Conservation (phyloP, 768 basidiomycete genomes). For the Antrodiella citrinella region DNA sequence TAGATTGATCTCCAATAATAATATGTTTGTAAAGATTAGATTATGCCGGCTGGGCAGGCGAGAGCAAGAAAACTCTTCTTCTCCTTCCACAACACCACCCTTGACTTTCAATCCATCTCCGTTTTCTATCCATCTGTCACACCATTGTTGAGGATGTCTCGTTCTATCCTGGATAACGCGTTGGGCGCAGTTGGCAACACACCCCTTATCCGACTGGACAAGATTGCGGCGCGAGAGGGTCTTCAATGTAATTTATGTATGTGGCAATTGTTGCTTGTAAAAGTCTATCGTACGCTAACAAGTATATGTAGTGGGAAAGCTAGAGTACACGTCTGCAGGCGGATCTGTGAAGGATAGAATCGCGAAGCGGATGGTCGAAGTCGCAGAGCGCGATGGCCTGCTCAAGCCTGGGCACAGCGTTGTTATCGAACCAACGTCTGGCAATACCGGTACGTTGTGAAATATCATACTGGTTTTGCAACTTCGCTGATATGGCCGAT, state of each 20-base stretch:
- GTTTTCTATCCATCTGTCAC: background rate
- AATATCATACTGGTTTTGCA: background rate
- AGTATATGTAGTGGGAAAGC: constrained; percentile 63
- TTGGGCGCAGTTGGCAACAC: constrained; percentile 87
- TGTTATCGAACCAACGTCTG: constrained; percentile 92
- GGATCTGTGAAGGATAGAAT: constrained; percentile 96
- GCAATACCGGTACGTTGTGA: constrained; percentile 85
- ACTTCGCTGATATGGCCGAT: background rate
- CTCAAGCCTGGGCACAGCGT: constrained; percentile 84
- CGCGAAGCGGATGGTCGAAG: constrained; percentile 92
- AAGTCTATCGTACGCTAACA: background rate
- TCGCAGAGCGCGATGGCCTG: constrained; percentile 83
- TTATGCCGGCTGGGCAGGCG: no score
- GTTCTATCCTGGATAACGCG: constrained; percentile 58
- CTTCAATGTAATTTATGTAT: constrained; percentile 85
- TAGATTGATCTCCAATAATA: no score
- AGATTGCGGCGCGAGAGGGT: constrained; percentile 63
- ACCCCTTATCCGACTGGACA: constrained; percentile 81
- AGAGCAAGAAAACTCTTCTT: no score
- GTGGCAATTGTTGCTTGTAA: constrained; percentile 21
- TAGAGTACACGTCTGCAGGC: constrained; percentile 85
- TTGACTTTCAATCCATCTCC: background rate
- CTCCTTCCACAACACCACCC: no score
- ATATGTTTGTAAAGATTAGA: no score
- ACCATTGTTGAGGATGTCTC: background rate